These are phyloP conservation scores for Phytophthora macrochlamydospora DNA, from an alignment of 352 stramenopile genomes.

Conservation along the genomic window DNA sequence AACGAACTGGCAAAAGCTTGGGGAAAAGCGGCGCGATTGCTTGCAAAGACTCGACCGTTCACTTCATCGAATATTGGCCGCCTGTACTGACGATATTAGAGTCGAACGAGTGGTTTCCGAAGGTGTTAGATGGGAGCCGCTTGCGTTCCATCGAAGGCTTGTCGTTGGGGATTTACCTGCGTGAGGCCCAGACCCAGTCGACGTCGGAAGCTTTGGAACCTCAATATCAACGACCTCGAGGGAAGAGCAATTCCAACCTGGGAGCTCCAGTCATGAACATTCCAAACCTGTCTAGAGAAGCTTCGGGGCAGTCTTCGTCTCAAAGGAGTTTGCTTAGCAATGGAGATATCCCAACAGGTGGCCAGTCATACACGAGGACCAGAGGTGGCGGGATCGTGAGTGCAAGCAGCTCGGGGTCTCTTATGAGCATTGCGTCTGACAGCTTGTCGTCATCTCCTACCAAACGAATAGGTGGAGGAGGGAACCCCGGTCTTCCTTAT, in stretches of 20 bases:
- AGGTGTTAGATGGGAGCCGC: constrained; percentile 45
- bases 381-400: constrained; percentile 39
- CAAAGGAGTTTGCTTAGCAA: constrained; percentile 42
- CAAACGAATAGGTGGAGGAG: constrained; percentile 41
- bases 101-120: constrained; percentile 46
- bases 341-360: constrained; percentile 22
- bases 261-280: constrained; percentile 30
- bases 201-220: constrained; percentile 27
- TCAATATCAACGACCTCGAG: constrained; percentile 37
- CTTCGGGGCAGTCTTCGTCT: constrained; percentile 53
- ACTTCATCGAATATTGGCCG: constrained; percentile 65
- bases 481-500: constrained; percentile 21
- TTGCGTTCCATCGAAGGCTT: constrained; percentile 55
- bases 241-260: constrained; percentile 42
- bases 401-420: constrained; percentile 15
- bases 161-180: constrained; percentile 57
- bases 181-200: constrained; percentile 57
- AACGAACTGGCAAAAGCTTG: constrained; percentile 39
- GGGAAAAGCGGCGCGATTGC: constrained; percentile 35
- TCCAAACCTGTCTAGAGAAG: constrained; percentile 51
- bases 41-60: constrained; percentile 59
- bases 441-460: constrained; percentile 54
- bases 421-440: constrained; percentile 25
- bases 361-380: constrained; percentile 12
- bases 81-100: constrained; percentile 52